Percentiles rank a stretch among this genome's conserved stretches.
These are phyloP conservation scores for Caloboletus inedulis DNA, from an alignment of 1,284 basidiomycete species.

Conservation along the genomic window DNA sequence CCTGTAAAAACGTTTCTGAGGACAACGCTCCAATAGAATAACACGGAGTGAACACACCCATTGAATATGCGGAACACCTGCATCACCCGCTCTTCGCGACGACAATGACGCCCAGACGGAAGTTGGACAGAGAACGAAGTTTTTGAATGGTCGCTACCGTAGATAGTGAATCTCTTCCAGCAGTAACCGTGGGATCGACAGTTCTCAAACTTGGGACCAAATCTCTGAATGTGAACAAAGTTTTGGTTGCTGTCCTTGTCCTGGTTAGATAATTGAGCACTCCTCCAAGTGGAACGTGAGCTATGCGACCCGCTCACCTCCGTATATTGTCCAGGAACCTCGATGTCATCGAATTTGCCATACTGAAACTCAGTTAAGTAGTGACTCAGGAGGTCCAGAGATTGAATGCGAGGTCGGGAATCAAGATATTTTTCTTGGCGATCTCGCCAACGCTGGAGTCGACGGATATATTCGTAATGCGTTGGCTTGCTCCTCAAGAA, in stretches of 20 bases:
- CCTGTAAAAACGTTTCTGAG: slow-evolving; percentile 41
- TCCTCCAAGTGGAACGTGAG: not conserved
- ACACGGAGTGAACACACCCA: slow-evolving; percentile 49
- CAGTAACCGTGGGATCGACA: slow-evolving; percentile 82
- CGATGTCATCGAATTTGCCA: slow-evolving; percentile 96
- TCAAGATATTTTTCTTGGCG: slow-evolving; percentile 88
- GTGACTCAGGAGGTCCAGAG: slow-evolving; percentile 89
- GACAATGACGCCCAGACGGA: slow-evolving; percentile 82
- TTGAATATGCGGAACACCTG: slow-evolving; percentile 94
- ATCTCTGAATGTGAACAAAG: slow-evolving; percentile 90
- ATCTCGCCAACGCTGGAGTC: slow-evolving; percentile 92
- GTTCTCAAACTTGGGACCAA: slow-evolving; percentile 89
- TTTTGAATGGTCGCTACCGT: slow-evolving; percentile 88
- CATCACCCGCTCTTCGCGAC: slow-evolving; percentile 91
- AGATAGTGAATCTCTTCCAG: slow-evolving; percentile 88
- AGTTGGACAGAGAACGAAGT: slow-evolving; percentile 92
- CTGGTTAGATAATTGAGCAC: slow-evolving; percentile 38
- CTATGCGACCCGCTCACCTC: slow-evolving; percentile 53
- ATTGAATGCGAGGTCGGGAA: slow-evolving; percentile 77
- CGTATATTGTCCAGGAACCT: slow-evolving; percentile 97
- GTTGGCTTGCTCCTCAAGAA: slow-evolving; percentile 82
- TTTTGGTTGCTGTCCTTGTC: slow-evolving; percentile 94
- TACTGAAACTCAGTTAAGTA: slow-evolving; percentile 98
- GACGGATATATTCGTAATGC: slow-evolving; percentile 86
- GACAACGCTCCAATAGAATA: not conserved